Evolutionary conservation across 176 grass and related monocot species (phyloP).

Genomic region (Carex kokanica): DNA sequence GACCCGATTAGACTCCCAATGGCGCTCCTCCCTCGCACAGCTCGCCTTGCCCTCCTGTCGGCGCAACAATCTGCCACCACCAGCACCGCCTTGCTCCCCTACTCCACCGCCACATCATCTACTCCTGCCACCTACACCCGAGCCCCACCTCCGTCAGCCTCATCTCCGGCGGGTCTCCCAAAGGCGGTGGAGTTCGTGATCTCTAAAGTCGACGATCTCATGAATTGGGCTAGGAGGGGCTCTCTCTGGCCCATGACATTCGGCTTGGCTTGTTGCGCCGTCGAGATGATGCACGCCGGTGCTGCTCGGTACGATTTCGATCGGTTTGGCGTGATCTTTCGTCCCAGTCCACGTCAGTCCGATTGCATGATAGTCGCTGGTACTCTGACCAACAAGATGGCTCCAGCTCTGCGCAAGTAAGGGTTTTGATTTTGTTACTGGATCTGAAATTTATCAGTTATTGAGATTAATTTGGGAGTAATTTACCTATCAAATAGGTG

Average conservation of each 20-base stretch:
- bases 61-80: slow-evolving; percentile 28
- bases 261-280: slow-evolving; percentile 89
- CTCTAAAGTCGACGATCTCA: slow-evolving; percentile 90
- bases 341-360: slow-evolving; percentile 83
- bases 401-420: slow-evolving; percentile 86
- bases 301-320: slow-evolving; percentile 91
- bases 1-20: slow-evolving; percentile 37
- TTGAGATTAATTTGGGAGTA: background rate
- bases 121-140: slow-evolving; percentile 16
- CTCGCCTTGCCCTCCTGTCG: slow-evolving; percentile 63
- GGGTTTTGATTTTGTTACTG: slow-evolving; percentile 11
- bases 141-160: slow-evolving; percentile 32
- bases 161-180: slow-evolving; percentile 43
- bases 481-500: background rate
- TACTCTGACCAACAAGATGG: slow-evolving; percentile 96
- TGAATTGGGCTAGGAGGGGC: slow-evolving; percentile 81
- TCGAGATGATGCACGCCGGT: slow-evolving; percentile 94
- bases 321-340: slow-evolving; percentile 93
- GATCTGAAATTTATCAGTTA: background rate
- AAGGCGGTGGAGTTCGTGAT: slow-evolving; percentile 88
- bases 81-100: slow-evolving; percentile 18
- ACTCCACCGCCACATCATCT: slow-evolving; percentile 41
- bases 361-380: slow-evolving; percentile 98
- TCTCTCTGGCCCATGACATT: slow-evolving; percentile 98
- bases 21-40: slow-evolving; percentile 82